Evolutionary conservation across 2,329 filamentous ascomycete species (phyloP).

Genomic region (Alternaria metachromatica): DNA sequence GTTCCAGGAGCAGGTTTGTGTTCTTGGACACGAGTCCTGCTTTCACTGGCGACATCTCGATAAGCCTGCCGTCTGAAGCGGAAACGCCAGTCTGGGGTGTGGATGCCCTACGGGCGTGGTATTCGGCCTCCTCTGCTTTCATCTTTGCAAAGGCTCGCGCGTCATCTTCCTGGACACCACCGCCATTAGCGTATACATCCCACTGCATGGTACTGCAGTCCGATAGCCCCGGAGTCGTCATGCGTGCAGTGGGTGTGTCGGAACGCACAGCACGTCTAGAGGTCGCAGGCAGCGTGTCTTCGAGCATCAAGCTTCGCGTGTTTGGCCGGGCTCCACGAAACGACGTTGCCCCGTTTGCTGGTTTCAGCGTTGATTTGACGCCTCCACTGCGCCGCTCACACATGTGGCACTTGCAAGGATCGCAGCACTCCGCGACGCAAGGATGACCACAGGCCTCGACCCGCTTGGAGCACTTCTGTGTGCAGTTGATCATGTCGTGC

Average conservation of each 20-base stretch:
- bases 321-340: conserved; percentile 1
- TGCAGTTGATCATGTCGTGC: conserved; percentile 41
- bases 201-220: conserved; percentile 12
- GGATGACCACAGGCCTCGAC: conserved; percentile 37
- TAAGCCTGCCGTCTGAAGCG: conserved; percentile 12
- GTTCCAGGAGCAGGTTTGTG: conserved; percentile 26
- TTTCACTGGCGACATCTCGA: conserved; percentile 24
- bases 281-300: conserved; percentile 3
- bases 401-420: conserved; percentile 36
- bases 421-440: conserved; percentile 38
- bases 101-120: conserved; percentile 5
- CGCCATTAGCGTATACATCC: conserved; percentile 15
- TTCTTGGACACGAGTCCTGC: conserved; percentile 12
- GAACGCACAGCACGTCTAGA: not conserved
- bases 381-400: conserved; percentile 37
- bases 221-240: not conserved
- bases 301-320: conserved; percentile 4
- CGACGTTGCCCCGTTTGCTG: conserved; percentile 5
- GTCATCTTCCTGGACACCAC: conserved; percentile 28
- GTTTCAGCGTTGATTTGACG: conserved; percentile 34
- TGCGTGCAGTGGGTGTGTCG: not conserved
- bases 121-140: conserved; percentile 20
- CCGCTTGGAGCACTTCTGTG: conserved; percentile 33
- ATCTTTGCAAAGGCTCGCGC: conserved; percentile 16
- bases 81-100: not conserved